Evolutionary conservation across 2,329 filamentous ascomycete species (phyloP).

Genomic region (Lasiodiplodia hormozganensis): DNA sequence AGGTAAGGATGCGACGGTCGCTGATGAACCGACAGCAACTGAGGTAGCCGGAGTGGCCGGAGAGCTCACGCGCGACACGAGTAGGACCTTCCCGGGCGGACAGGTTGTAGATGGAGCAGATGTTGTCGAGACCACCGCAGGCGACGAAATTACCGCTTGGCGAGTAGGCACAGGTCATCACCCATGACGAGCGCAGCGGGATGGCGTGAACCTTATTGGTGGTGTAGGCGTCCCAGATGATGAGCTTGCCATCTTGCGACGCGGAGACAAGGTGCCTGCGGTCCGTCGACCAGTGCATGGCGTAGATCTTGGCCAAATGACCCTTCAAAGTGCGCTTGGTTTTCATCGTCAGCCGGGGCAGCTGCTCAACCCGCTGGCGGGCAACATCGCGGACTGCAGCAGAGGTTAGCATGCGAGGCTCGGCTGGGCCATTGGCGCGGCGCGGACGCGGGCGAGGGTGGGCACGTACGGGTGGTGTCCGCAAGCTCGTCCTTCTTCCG

Average conservation of each 20-base stretch:
- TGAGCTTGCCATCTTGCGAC: slow-evolving; percentile 98
- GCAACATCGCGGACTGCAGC: slow-evolving; percentile 84
- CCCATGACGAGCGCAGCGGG: slow-evolving; percentile 95
- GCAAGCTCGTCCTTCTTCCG: slow-evolving; percentile 99
- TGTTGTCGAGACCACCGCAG: slow-evolving; percentile 98
- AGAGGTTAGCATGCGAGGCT: slow-evolving; percentile 7
- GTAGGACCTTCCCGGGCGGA: slow-evolving; percentile 97
- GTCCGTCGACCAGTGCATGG: slow-evolving; percentile 99
- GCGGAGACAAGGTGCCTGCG: slow-evolving; percentile 95
- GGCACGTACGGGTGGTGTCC: slow-evolving; percentile 88
- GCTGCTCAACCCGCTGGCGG: slow-evolving; percentile 87
- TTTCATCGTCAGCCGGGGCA: slow-evolving; percentile 96
- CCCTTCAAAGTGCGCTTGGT: slow-evolving; percentile 96
- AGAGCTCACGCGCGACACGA: slow-evolving; percentile 91
- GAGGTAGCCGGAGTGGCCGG: slow-evolving; percentile 94
- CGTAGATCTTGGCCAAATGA: slow-evolving; percentile 98
- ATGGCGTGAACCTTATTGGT: slow-evolving; percentile 99
- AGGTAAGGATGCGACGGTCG: slow-evolving; percentile 95
- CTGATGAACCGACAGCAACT: slow-evolving; percentile 99
- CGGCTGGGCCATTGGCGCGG: slow-evolving; percentile 10
- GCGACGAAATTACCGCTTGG: slow-evolving; percentile 98
- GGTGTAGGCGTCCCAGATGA: slow-evolving; percentile 99
- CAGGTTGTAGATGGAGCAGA: slow-evolving; percentile 99
- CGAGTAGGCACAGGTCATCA: slow-evolving; percentile 99
- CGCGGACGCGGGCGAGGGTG: slow-evolving; percentile 19